Evolutionary conservation across 192 early-diverging fungal species (phyloP).

Genomic region (Coemansia sp.): DNA sequence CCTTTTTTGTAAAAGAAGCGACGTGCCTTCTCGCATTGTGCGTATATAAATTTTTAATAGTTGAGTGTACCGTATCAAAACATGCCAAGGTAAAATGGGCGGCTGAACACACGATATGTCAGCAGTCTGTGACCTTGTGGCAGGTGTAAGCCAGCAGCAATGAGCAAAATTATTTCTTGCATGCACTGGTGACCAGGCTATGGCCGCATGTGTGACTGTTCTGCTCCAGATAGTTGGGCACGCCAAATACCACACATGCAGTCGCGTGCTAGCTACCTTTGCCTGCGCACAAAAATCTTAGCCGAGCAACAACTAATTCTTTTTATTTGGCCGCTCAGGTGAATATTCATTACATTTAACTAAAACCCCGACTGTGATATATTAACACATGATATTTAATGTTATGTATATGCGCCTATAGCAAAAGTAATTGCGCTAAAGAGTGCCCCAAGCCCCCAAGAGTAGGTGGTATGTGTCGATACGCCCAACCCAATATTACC

Average conservation of each 20-base stretch:
- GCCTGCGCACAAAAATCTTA: no score
- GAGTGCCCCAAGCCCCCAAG: conserved; percentile 18
- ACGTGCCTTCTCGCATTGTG: background rate
- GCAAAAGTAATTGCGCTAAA: conserved; percentile 11
- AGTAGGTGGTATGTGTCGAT: conserved; percentile 4
- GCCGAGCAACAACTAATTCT: no score
- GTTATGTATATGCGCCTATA: conserved; percentile 22
- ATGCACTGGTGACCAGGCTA: background rate
- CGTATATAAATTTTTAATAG: background rate
- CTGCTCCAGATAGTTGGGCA: background rate
- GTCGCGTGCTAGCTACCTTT: background rate
- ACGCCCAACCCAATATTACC: background rate
- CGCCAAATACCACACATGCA: background rate
- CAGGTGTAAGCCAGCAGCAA: background rate
- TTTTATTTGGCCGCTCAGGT: no score
- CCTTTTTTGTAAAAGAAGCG: background rate
- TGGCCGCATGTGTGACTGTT: conserved; percentile 1
- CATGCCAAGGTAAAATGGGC: background rate
- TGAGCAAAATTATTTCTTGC: no score
- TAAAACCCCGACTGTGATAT: no score
- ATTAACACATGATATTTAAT: background rate
- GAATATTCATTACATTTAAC: no score
- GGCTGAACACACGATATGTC: background rate
- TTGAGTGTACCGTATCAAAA: background rate
- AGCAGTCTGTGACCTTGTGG: background rate